phyloP scores from a whole-genome alignment of 371 early-diverging fungal genomes.

The Lichtheimia corymbifera region DNA sequence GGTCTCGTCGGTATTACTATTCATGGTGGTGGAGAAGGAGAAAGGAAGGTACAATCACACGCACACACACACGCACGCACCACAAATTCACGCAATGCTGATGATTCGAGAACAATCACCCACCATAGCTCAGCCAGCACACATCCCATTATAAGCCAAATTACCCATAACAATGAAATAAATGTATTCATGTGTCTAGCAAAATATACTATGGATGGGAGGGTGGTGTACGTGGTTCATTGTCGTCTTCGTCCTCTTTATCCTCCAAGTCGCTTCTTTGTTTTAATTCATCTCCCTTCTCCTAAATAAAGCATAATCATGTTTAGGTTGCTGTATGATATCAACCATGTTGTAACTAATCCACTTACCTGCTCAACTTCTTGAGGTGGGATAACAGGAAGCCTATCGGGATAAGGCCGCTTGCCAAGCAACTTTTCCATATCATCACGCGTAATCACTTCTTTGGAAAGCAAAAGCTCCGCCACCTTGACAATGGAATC shows the following conservation, averaged over 20 bases:
- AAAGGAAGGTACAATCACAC: neutral
- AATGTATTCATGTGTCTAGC: too few species aligned
- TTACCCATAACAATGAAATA: too few species aligned
- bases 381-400: neutral
- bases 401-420: constrained; percentile 65
- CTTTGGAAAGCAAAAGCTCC: constrained; percentile 85
- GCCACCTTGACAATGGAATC: constrained; percentile 92
- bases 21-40: neutral
- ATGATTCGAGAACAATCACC: too few species aligned
- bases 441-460: constrained; percentile 93
- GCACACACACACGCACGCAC: neutral
- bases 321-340: too few species aligned
- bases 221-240: neutral
- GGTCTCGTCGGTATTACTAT: constrained; percentile 24
- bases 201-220: too few species aligned
- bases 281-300: too few species aligned
- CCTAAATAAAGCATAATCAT: too few species aligned
- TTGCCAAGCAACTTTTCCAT: constrained; percentile 89
- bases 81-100: neutral
- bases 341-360: too few species aligned
- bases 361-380: too few species aligned
- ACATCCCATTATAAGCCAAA: too few species aligned
- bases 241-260: neutral
- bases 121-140: too few species aligned
- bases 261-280: neutral